These are phyloP conservation scores for Murraya paniculata DNA, from an alignment of 345 rosid genomes.

Conservation along the genomic window DNA sequence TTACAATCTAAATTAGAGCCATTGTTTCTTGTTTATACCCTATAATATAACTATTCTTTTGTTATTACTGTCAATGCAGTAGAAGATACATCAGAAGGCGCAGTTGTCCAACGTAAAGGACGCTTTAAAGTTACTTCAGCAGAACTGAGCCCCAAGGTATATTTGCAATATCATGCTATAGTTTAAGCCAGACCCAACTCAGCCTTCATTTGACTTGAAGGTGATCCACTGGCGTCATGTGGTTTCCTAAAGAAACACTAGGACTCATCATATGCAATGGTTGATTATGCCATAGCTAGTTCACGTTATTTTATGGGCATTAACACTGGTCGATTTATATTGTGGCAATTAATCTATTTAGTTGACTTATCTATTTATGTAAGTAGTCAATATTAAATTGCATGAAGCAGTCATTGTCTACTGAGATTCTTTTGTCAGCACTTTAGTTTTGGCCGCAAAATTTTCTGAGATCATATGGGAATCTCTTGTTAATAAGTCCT, in stretches of 20 bases:
- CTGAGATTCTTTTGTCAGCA: background rate
- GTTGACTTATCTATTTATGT: background rate
- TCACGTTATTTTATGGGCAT: background rate
- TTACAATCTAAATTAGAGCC: background rate
- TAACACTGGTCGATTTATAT: background rate
- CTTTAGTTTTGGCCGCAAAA: background rate
- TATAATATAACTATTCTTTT: background rate
- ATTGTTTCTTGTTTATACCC: conserved; percentile 6
- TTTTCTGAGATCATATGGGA: background rate
- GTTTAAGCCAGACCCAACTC: conserved; percentile 2
- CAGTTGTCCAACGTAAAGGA: conserved; percentile 78
- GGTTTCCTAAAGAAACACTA: background rate
- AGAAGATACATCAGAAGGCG: conserved; percentile 78
- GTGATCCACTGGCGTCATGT: background rate
- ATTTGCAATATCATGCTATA: conserved; percentile 6
- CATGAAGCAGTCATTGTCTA: background rate
- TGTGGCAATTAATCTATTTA: background rate
- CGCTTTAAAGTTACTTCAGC: conserved; percentile 88
- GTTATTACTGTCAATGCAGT: conserved; percentile 30
- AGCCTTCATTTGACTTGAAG: conserved; percentile 6
- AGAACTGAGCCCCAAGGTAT: conserved; percentile 88
- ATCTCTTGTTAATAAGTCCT: background rate
- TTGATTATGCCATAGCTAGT: background rate
- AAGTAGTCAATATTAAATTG: background rate
- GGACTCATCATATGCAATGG: background rate